Base-by-base conservation (phyloP, 805 yeast genomes). In the Myxozyma nipponensis region DNA sequence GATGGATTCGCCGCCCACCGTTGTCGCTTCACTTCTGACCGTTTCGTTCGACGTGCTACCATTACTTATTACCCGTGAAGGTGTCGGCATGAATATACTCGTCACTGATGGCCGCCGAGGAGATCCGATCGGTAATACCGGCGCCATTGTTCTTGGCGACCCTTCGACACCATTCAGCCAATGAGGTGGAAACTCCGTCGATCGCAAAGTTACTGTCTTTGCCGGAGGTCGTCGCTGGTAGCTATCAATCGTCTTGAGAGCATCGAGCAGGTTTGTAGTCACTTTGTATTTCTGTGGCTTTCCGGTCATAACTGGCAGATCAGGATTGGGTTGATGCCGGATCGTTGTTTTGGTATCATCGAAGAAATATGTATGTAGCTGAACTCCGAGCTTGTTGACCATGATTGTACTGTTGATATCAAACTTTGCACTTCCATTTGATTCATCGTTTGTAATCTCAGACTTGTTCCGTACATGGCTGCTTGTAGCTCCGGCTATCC, bases 401-500 rank as follows among this genome's bases (percentile, higher is more conserved):
- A 47, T 17, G 13, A 55, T 38, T 18, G 40, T 37, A 24, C 50
- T 17, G n/a, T 35, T 37, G 30, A 42, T 19, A 28, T 9, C 13
- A 9, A 7, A 7, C 13, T 13, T 13, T 28, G 13, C 32, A 22
- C 54, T 58, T 5, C 39, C 46, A 1, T 32, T 34, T 4, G 40
- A 17, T 15, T 15, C 26, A 15, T 19, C 36, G 7, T 39, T 39
- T 2, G 45, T 30, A 18, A 47, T 21, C 17, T 24, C 22, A 2
- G 47, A 13, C 15, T 39, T 32, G 19, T 26, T 25, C 19, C 38
- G 53, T 39, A 26, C 23, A 35, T 50, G 44, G 23, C 18, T 52
- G 17, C 26, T 39, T 36, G 42, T 46, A 15, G 59, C 47, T 30
- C 47, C 44, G 1, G 85, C 77, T 3, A 81, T 78, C 43, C 81